Conservation (phyloP, 1,284 basidiomycete genomes). For the Ganoderma resinaceum region DNA sequence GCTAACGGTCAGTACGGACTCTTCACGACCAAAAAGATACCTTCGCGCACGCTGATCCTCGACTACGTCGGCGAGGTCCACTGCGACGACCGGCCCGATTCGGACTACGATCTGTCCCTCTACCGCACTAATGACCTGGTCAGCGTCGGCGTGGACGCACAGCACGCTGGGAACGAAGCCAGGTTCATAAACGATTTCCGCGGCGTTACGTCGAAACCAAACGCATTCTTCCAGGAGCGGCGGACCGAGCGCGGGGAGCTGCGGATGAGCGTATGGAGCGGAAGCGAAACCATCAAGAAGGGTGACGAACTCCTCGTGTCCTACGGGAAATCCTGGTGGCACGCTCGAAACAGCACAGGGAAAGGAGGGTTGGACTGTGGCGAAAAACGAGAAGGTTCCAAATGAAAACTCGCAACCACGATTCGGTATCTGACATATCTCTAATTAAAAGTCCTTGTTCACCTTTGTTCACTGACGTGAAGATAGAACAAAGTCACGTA, state of each 20-base stretch:
- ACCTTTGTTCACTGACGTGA: neutral
- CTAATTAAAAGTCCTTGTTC: too few species aligned
- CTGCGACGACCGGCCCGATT: slow-evolving; percentile 69
- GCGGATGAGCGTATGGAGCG: slow-evolving; percentile 80
- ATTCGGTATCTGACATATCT: slow-evolving; percentile 2
- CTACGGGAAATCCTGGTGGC: slow-evolving; percentile 96
- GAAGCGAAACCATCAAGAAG: slow-evolving; percentile 68
- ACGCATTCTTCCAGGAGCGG: slow-evolving; percentile 76
- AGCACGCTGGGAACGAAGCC: slow-evolving; percentile 80
- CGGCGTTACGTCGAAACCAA: slow-evolving; percentile 71
- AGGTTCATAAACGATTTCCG: slow-evolving; percentile 91
- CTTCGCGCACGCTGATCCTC: slow-evolving; percentile 70
- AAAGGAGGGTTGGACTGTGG: neutral
- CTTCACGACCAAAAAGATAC: slow-evolving; percentile 78
- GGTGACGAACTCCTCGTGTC: slow-evolving; percentile 89
- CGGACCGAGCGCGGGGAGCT: slow-evolving; percentile 66
- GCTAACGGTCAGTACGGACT: slow-evolving; percentile 81
- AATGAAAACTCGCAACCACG: neutral
- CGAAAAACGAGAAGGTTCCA: neutral
- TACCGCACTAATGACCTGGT: slow-evolving; percentile 59
- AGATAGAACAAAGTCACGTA: neutral
- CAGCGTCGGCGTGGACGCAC: slow-evolving; percentile 79
- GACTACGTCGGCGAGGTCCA: slow-evolving; percentile 91
- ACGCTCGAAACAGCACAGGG: slow-evolving; percentile 43
- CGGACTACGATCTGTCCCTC: slow-evolving; percentile 89